Conservation (phyloP, 352 stramenopile species). For the Phytophthora syringae region DNA sequence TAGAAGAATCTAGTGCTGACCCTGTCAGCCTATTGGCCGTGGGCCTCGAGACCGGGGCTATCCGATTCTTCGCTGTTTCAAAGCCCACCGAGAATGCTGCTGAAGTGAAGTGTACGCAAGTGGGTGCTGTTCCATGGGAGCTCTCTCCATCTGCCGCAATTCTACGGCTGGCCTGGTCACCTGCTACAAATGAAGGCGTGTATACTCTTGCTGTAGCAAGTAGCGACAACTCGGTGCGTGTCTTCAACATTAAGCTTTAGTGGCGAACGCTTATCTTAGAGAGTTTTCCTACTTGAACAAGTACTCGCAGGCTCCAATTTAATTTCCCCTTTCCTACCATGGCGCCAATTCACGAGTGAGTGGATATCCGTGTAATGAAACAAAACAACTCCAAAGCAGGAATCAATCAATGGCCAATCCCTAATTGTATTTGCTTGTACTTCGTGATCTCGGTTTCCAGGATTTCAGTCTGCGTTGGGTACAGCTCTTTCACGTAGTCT, state of each 20-base stretch:
- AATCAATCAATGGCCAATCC: slow-evolving; percentile 24
- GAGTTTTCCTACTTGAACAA: no score
- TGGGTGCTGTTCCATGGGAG: slow-evolving; percentile 27
- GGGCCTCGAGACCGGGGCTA: slow-evolving; percentile 63
- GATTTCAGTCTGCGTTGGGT: slow-evolving; percentile 57
- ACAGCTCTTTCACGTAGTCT: slow-evolving; percentile 70
- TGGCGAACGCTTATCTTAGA: background rate
- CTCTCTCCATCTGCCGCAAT: slow-evolving; percentile 47
- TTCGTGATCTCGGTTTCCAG: slow-evolving; percentile 80
- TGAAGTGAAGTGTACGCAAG: slow-evolving; percentile 8
- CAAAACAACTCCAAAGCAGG: background rate
- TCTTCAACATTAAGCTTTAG: slow-evolving; percentile 43
- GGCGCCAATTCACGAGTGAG: no score
- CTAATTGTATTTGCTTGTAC: slow-evolving; percentile 66
- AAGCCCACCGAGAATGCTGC: background rate
- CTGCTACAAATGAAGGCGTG: background rate
- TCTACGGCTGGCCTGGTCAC: slow-evolving; percentile 58
- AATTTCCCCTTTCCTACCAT: no score
- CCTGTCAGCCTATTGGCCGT: slow-evolving; percentile 54
- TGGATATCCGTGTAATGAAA: no score
- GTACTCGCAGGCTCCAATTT: no score
- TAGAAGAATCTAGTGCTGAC: background rate
- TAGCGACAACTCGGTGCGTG: slow-evolving; percentile 57
- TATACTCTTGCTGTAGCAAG: slow-evolving; percentile 50
- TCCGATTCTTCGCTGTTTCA: slow-evolving; percentile 44